Evolutionary conservation across 305 asterid species (phyloP), one percentile per base, ranked within the genome.

Genomic region (Solanum hybrid): DNA sequence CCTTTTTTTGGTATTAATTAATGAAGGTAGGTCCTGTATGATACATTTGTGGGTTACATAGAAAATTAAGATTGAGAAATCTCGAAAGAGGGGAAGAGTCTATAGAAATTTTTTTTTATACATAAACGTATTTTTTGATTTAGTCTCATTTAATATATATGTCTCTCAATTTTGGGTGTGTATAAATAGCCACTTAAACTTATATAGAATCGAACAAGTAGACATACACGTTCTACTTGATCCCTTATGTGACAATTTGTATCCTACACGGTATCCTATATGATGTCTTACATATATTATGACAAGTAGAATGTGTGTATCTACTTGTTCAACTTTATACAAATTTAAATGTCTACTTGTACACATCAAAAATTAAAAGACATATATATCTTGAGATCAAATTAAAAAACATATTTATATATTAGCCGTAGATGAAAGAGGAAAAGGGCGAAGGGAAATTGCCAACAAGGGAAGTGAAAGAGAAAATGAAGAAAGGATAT

Each of bases 91-190:
- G 67, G 20, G 61, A 51, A 51, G 22, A 51, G 64, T 5, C 0
- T 31, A 31, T 31, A 31, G 0, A 42, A 4, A 6, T 28, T 28
- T 28, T 28, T 28, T 28, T 28, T 16, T 0, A 51, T 51, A 51
- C 2, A 0, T 51, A 51, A 51, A 6, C n/a, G 0, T 51, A 51
- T 51, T 1, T 1, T 51, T 51, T 51, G 0, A 51, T 51, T 51
- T 51, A 0, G 67, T 0, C 0, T 51, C 0, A 51, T 51, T 51
- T 51, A 2, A 16, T 57, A 18, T 51, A 51, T 2, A 51, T 16
- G 3, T 57, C 2, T 16, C 2, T 51, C 0, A 51, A 6, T 1
- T 6, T 18, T 57, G 0, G 0, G 0, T 57, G 67, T 18, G 10
- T 57, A 57, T 57, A 0, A 57, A 0, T 3, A 18, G 1, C 9